A percentile compares a stretch with the other conserved stretches of the same genome.
phyloP scores from a whole-genome alignment of 2,329 filamentous ascomycete species.

The Cryoendolithus antarcticus region DNA sequence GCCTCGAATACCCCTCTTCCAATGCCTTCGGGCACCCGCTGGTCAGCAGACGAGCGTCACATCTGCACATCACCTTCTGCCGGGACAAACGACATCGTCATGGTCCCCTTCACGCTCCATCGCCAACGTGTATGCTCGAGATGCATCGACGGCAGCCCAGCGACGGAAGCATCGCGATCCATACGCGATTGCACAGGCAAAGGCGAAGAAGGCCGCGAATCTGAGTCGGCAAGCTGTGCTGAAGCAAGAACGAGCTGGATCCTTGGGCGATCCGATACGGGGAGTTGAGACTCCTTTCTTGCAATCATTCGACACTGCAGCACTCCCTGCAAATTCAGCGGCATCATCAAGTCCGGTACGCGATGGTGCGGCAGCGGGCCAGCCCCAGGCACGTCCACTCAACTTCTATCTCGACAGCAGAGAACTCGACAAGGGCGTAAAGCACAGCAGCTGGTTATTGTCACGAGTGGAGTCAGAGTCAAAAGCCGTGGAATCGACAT shows the following conservation, averaged over 20 bases:
- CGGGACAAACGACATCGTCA: no score
- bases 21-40: constrained; percentile 30
- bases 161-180: constrained; percentile 62
- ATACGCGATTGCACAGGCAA: constrained; percentile 67
- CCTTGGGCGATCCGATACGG: constrained; percentile 64
- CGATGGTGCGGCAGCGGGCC: constrained; percentile 1
- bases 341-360: constrained; percentile 12
- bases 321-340: constrained; percentile 21
- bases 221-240: constrained; percentile 62
- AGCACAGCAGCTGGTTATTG: constrained; percentile 56
- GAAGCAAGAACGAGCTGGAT: constrained; percentile 48
- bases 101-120: no score
- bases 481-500: background rate
- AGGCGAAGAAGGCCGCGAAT: constrained; percentile 75
- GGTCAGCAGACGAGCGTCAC: constrained; percentile 14
- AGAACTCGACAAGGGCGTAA: constrained; percentile 55
- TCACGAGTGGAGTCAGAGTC: constrained; percentile 35
- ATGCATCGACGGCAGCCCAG: constrained; percentile 45
- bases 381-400: constrained; percentile 27
- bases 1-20: constrained; percentile 33
- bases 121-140: constrained; percentile 24
- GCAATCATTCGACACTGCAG: constrained; percentile 60
- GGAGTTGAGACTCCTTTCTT: constrained; percentile 73
- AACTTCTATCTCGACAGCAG: constrained; percentile 63
- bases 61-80: background rate